Evolutionary conservation across 176 grass and related monocot species (phyloP), one percentile per base, ranked within the genome.

Genomic region (Zoysia japonica): DNA sequence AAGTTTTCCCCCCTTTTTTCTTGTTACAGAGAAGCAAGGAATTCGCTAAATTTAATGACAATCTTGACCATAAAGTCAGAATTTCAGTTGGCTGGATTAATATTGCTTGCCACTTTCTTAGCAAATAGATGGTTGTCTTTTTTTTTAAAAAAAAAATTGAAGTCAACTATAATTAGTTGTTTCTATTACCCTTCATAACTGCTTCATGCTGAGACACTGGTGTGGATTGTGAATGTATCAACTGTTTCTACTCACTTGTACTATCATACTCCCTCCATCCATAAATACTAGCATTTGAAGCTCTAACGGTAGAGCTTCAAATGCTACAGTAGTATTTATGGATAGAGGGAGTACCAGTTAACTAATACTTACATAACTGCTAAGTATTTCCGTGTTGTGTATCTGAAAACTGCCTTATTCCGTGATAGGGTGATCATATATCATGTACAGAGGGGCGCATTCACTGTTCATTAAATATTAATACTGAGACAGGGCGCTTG

Each of bases 381-480:
- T 9, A 62, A 65, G 49, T 48, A 45, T 47, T 68, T 60, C 15
- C 41, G 59, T 78, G n/a, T 67, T 59, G 9, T 66, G 15, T 73
- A 46, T 78, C n/a, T 78, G 64, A 65, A 77, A 39, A 6, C 52
- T 72, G 15, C 45, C 35, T 67, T 67, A 57, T 9, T 59, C 47
- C 80, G 67, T 74, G 44, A 37, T 60, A 94, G 94, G 91, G 85
- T 85, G 81, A 66, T 85, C 85, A 78, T 90, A 94, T 97, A 84
- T 94, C 94, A 68, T 97, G 94, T 72, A 14, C 55, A 3, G 77
- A 90, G 51, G 89, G 94, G 2, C 79, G 94, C 44, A 70, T 97
- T 79, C 94, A 97, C 80, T 94, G 87, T 91, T 97, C 94, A 11
- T 77, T 97, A 77, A 97, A 97, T 85, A 97, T 97, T 80, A 97